Base-by-base conservation (phyloP, 2,329 filamentous ascomycete species). In the Cercospora janseana region DNA sequence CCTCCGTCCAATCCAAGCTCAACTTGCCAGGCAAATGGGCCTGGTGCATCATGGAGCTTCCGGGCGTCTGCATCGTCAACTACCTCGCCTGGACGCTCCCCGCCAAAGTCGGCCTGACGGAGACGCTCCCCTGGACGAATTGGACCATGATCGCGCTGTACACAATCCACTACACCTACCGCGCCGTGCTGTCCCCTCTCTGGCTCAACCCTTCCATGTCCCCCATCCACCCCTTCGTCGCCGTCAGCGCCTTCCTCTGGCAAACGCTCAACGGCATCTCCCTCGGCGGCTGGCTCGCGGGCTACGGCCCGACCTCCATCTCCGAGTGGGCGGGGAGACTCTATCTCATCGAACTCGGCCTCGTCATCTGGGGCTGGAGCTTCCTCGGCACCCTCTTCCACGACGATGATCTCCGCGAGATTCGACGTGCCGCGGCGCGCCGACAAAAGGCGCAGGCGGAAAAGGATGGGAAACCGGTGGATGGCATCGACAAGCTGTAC, bases 21-120 rank as follows among this genome's bases (percentile, higher is more conserved):
- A 98, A 98, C 71, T 70, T 97, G n/a, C 88, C 91, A 1, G 93
- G 93, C 54, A 88, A 87, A 61, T 74, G 88, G 56, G 90, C 82
- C 51, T 98, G 93, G 93, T 78, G 87, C 49, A 80, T 83, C 2
- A 96, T 96, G 89, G 93, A 98, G 70, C 74, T 80, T 10, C 83
- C 87, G 0, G 89, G 88, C 12, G 85, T 90, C 64, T 63, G 89
- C 26, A 86, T 83, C 9, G 72, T 96, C 51, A 69, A 93, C 48
- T 96, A 95, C 72, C 82, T 86, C 60, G 85, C 95, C 78, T 77
- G 72, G 59, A 82, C 79, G 12, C 75, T 95, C 18, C 83, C 87
- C 1, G 61, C 69, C 2, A 70, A 80, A 60, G 69, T 80, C 45
- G 79, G 78, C 18, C 74, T 87, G 52, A 29, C 32, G 16, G 67